Conservation (phyloP, 2,329 filamentous ascomycete genomes). For the Chaetomium sp. region DNA sequence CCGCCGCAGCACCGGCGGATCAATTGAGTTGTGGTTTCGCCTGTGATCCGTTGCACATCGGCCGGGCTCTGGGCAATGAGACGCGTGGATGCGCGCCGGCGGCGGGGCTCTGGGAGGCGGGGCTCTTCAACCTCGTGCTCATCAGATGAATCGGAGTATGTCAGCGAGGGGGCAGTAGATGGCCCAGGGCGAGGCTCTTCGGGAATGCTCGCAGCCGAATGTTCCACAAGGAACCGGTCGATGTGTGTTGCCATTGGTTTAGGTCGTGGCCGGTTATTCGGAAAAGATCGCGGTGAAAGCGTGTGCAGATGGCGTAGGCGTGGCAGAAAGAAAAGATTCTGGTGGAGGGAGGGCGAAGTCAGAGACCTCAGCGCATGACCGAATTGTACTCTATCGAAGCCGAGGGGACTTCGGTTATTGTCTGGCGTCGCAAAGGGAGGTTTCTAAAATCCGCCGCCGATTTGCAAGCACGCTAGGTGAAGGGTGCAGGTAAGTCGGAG, state of each 20-base stretch:
- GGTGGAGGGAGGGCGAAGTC: constrained; percentile 2
- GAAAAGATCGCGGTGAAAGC: background rate
- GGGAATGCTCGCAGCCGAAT: constrained; percentile 37
- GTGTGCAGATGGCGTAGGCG: background rate
- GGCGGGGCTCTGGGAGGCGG: constrained; percentile 40
- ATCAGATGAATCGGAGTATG: constrained; percentile 56
- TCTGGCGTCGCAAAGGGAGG: too few relatives aligned
- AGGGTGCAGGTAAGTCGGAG: too few relatives aligned
- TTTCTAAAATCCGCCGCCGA: too few relatives aligned
- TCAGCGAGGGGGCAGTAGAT: constrained; percentile 55
- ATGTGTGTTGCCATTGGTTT: constrained; percentile 30
- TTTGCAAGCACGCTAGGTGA: too few relatives aligned
- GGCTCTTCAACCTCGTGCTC: constrained; percentile 47
- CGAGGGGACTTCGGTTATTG: background rate
- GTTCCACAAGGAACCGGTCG: constrained; percentile 36
- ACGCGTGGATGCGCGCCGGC: constrained; percentile 61
- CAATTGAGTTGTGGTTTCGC: constrained; percentile 55
- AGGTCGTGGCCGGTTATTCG: background rate
- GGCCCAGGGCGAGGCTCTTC: constrained; percentile 37
- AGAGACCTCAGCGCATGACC: constrained; percentile 18
- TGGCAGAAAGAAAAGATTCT: background rate
- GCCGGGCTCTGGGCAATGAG: constrained; percentile 58
- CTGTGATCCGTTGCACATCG: constrained; percentile 58
- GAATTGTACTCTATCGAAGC: constrained; percentile 13
- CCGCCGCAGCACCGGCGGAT: constrained; percentile 59